Conservation (phyloP, 73 alveolate species). For the Uronychia setigera region DNA sequence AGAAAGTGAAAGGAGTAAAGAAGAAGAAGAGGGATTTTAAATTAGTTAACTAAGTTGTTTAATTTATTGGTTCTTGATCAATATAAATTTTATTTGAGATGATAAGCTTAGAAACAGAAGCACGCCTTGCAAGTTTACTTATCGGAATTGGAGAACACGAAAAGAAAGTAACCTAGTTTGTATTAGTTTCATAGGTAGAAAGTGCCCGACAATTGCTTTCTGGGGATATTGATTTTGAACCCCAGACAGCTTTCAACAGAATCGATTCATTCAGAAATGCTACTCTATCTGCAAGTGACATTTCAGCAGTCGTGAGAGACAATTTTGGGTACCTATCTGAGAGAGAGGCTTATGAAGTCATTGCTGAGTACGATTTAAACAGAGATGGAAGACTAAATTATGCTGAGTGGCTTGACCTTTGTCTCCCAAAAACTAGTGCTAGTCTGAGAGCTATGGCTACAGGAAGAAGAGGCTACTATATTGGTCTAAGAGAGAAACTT, state of each 20-base stretch:
- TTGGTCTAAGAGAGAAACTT: neutral
- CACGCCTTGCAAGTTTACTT: neutral
- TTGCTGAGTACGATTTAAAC: slow-evolving; percentile 12
- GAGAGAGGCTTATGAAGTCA: slow-evolving; percentile 7
- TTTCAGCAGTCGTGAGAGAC: slow-evolving; percentile 5
- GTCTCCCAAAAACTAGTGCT: slow-evolving; percentile 19
- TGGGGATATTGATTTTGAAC: slow-evolving; percentile 10
- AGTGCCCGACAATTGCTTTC: neutral
- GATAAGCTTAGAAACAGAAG: neutral
- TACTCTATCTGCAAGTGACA: neutral
- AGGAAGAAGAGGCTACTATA: neutral
- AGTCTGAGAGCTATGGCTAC: slow-evolving; percentile 14
- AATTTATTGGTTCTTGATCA: neutral
- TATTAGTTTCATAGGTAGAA: neutral
- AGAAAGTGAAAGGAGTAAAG: neutral
- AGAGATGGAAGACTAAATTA: slow-evolving; percentile 14
- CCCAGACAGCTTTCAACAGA: slow-evolving; percentile 13
- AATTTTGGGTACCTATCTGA: neutral
- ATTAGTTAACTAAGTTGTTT: neutral
- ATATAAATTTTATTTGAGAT: neutral
- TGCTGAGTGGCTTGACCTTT: slow-evolving; percentile 11
- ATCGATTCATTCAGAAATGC: neutral
- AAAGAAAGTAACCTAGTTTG: neutral
- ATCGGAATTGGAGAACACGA: neutral
- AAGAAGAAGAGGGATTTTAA: neutral